Conservation (phyloP, 2,329 filamentous ascomycete genomes). For the Pseudopithomyces maydicus region DNA sequence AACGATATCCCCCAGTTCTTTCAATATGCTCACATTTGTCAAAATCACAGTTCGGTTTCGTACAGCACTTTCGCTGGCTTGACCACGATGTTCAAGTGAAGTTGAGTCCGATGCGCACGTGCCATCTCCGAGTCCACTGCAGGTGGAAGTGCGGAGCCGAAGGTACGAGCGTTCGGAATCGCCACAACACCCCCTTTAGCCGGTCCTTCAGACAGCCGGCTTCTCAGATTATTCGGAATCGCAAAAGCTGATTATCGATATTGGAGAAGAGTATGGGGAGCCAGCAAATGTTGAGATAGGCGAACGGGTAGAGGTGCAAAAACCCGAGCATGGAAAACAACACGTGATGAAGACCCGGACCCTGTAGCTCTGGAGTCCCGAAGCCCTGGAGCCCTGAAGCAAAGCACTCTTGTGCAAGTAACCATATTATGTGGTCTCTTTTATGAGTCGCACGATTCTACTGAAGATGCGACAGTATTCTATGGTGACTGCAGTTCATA, state of each 20-base stretch:
- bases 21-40: neutral
- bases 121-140: conserved; percentile 12
- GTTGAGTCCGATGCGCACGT: conserved; percentile 23
- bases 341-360: neutral
- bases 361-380: too few species aligned
- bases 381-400: too few species aligned
- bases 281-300: conserved; percentile 14
- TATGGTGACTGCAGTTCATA: neutral
- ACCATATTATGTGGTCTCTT: neutral
- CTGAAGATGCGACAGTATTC: neutral
- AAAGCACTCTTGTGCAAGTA: too few species aligned
- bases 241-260: conserved; percentile 10
- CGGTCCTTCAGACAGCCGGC: conserved; percentile 21
- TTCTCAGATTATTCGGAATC: conserved; percentile 25
- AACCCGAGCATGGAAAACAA: neutral
- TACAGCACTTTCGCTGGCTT: neutral
- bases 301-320: neutral
- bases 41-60: neutral
- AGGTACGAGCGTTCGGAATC: conserved; percentile 6
- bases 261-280: conserved; percentile 26
- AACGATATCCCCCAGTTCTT: neutral
- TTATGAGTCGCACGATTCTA: neutral
- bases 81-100: conserved; percentile 23
- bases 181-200: conserved; percentile 23
- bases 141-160: conserved; percentile 26